These are phyloP conservation scores for Luzula sylvatica DNA, from an alignment of 176 grass and related monocot genomes.

Conservation along the genomic window DNA sequence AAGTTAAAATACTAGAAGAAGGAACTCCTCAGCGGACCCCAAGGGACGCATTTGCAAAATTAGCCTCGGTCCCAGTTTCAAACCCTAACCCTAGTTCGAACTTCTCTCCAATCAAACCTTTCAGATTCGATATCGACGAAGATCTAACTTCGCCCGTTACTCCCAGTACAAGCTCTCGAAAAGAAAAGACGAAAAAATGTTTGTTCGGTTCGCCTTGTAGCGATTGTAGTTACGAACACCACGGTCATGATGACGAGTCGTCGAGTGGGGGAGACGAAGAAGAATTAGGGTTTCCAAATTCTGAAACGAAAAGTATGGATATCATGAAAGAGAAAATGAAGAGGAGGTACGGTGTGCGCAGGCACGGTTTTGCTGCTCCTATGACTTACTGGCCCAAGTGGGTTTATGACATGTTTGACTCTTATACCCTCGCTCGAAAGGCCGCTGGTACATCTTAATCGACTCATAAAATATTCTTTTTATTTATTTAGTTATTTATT, in stretches of 20 bases:
- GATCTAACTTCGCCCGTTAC: constrained; percentile 25
- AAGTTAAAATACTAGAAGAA: constrained; percentile 92
- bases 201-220: constrained; percentile 40
- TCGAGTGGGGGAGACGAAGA: constrained; percentile 45
- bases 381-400: constrained; percentile 87
- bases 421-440: constrained; percentile 64
- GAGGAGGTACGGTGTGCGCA: constrained; percentile 23
- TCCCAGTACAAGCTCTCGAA: constrained; percentile 37
- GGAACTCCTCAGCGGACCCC: constrained; percentile 68
- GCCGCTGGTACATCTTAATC: constrained; percentile 51
- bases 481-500: background rate
- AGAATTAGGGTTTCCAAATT: background rate
- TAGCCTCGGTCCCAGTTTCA: constrained; percentile 41
- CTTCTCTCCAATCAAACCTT: constrained; percentile 30
- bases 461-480: background rate
- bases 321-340: constrained; percentile 30
- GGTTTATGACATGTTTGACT: constrained; percentile 89
- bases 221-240: constrained; percentile 26
- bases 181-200: constrained; percentile 28
- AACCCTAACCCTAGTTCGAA: constrained; percentile 20
- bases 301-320: background rate
- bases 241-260: constrained; percentile 25
- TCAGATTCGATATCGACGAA: constrained; percentile 27
- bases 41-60: constrained; percentile 66
- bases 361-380: constrained; percentile 28